Evolutionary conservation across 2,329 filamentous ascomycete species (phyloP).

Genomic region (Clarireedia monteithiana): DNA sequence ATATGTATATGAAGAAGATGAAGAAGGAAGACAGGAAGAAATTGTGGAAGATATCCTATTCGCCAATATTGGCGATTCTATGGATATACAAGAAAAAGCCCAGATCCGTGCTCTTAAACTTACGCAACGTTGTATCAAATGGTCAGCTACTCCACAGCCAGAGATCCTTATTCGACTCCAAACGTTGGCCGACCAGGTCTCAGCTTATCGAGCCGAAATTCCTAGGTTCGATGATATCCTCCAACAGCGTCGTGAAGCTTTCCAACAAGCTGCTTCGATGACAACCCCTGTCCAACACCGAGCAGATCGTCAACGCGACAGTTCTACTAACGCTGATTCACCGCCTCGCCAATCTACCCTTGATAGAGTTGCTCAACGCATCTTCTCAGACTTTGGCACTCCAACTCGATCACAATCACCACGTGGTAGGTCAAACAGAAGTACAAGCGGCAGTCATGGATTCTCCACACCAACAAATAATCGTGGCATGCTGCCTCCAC

Average conservation of each 20-base stretch:
- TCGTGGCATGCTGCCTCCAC: constrained; percentile 15
- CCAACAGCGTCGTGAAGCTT: constrained; percentile 55
- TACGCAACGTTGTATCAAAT: constrained; percentile 47
- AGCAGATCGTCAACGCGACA: constrained; percentile 39
- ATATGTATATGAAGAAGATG: constrained; percentile 47
- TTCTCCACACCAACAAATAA: constrained; percentile 19
- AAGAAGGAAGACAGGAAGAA: constrained; percentile 27
- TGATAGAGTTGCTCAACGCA: constrained; percentile 54
- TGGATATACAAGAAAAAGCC: constrained; percentile 35
- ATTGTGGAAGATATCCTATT: constrained; percentile 29
- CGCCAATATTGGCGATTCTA: constrained; percentile 13
- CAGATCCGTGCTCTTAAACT: constrained; percentile 41
- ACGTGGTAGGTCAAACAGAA: constrained; percentile 14
- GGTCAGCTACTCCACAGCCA: constrained; percentile 42
- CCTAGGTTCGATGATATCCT: constrained; percentile 67
- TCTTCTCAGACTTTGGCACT: constrained; percentile 43
- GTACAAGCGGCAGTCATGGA: constrained; percentile 20
- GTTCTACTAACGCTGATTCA: constrained; percentile 39
- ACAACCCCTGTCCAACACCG: constrained; percentile 26
- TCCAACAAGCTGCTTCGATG: constrained; percentile 46
- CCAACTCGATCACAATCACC: constrained; percentile 28
- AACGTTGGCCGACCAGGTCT: constrained; percentile 53
- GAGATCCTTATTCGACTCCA: constrained; percentile 51
- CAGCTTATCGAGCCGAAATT: constrained; percentile 53
- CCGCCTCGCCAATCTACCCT: constrained; percentile 47